These are phyloP conservation scores for Aspergillus cejpii DNA, from an alignment of 2,329 filamentous ascomycete genomes.

Conservation along the genomic window DNA sequence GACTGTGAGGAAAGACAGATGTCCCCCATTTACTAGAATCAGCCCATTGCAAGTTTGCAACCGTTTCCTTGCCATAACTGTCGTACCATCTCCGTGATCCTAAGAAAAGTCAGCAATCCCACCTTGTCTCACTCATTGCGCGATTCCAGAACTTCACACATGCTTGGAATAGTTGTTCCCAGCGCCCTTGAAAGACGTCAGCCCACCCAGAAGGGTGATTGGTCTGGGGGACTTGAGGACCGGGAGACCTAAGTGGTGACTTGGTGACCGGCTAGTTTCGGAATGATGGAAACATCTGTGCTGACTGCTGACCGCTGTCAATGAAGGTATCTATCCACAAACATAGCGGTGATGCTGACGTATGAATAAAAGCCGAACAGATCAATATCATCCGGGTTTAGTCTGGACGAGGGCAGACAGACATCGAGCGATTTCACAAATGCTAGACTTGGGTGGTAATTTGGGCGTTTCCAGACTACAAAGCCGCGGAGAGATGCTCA, in stretches of 20 bases:
- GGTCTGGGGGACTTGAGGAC: slow-evolving; percentile 44
- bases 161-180: slow-evolving; percentile 68
- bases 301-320: too few species aligned
- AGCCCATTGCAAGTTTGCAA: slow-evolving; percentile 48
- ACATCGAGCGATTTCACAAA: slow-evolving; percentile 54
- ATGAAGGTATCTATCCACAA: not conserved
- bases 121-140: not conserved
- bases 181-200: slow-evolving; percentile 63
- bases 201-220: slow-evolving; percentile 56
- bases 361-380: slow-evolving; percentile 59
- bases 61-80: slow-evolving; percentile 45
- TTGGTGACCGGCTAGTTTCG: slow-evolving; percentile 61
- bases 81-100: slow-evolving; percentile 52
- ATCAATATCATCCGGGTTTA: slow-evolving; percentile 50
- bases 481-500: not conserved
- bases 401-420: slow-evolving; percentile 44
- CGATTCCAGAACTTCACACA: slow-evolving; percentile 29
- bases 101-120: not conserved
- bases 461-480: slow-evolving; percentile 56
- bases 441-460: slow-evolving; percentile 53
- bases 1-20: slow-evolving; percentile 51
- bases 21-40: slow-evolving; percentile 59
- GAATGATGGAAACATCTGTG: slow-evolving; percentile 65
- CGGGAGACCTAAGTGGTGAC: slow-evolving; percentile 52
- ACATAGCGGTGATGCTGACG: slow-evolving; percentile 1